These are phyloP conservation scores for Azolla pinnata DNA, from an alignment of 75 land plant species.

Conservation along the genomic window DNA sequence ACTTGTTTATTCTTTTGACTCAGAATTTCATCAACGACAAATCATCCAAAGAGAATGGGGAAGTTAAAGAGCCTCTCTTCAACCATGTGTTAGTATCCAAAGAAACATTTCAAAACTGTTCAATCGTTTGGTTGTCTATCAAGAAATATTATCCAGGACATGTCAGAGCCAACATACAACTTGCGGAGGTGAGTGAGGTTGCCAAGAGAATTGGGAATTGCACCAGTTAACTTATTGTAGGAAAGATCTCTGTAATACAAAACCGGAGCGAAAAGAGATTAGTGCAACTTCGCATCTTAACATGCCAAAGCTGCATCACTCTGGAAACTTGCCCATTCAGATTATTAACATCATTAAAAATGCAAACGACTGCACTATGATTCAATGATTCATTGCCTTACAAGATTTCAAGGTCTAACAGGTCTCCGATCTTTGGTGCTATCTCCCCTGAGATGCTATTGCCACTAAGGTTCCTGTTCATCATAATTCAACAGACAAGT, in stretches of 20 bases:
- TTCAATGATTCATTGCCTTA: slow-evolving; percentile 18
- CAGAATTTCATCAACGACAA: too few species aligned
- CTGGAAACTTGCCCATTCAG: too few species aligned
- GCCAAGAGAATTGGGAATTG: slow-evolving; percentile 87
- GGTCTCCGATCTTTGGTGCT: slow-evolving; percentile 59
- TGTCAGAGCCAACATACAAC: slow-evolving; percentile 44
- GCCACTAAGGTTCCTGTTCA: slow-evolving; percentile 76
- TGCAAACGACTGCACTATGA: slow-evolving; percentile 1
- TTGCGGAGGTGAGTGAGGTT: slow-evolving; percentile 39
- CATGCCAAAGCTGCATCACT: too few species aligned
- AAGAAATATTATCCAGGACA: background rate
- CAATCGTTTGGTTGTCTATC: background rate
- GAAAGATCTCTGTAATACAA: slow-evolving; percentile 71
- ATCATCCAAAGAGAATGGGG: too few species aligned
- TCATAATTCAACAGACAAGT: background rate
- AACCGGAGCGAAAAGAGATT: too few species aligned
- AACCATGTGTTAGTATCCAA: too few species aligned
- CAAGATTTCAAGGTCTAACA: slow-evolving; percentile 47
- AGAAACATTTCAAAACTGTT: background rate
- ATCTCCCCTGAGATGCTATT: slow-evolving; percentile 68
- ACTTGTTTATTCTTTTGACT: too few species aligned
- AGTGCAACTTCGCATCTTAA: too few species aligned
- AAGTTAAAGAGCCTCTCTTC: too few species aligned
- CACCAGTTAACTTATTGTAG: slow-evolving; percentile 71
- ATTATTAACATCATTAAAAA: background rate